Evolutionary conservation across 208 protist species (phyloP).

Genomic region (Wallacemonas sp.): DNA sequence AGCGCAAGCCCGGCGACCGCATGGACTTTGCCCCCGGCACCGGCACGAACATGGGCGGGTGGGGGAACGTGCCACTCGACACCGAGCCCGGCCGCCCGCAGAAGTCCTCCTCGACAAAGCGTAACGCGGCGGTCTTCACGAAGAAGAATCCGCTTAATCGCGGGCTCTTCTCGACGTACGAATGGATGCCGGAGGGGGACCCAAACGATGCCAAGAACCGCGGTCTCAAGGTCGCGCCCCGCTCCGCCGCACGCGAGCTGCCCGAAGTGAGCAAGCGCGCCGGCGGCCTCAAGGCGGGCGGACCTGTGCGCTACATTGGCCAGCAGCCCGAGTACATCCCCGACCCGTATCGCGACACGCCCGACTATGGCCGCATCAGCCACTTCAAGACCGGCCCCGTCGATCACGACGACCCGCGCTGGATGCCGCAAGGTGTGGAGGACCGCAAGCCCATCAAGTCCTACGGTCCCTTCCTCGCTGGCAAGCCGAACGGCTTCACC

Average conservation of each 20-base stretch:
- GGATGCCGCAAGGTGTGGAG: slow-evolving; percentile 83
- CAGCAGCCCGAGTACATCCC: slow-evolving; percentile 75
- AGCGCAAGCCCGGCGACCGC: slow-evolving; percentile 64
- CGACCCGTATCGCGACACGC: slow-evolving; percentile 78
- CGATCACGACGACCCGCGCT: slow-evolving; percentile 59
- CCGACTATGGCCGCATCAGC: slow-evolving; percentile 64
- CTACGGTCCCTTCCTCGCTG: slow-evolving; percentile 74
- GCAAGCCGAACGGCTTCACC: slow-evolving; percentile 58
- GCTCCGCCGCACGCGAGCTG: background rate
- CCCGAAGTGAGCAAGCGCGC: slow-evolving; percentile 23
- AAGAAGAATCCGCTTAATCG: slow-evolving; percentile 77
- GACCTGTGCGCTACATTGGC: slow-evolving; percentile 70
- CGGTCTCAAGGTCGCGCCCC: slow-evolving; percentile 1
- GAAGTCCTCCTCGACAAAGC: slow-evolving; percentile 36
- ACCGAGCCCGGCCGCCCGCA: slow-evolving; percentile 62
- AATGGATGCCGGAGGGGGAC: slow-evolving; percentile 79
- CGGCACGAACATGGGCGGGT: slow-evolving; percentile 61
- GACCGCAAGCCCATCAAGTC: slow-evolving; percentile 46
- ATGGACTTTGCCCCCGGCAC: slow-evolving; percentile 81
- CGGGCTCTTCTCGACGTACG: slow-evolving; percentile 76
- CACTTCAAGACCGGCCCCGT: slow-evolving; percentile 79
- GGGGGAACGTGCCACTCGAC: slow-evolving; percentile 65
- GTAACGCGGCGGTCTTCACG: slow-evolving; percentile 55
- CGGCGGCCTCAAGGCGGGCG: slow-evolving; percentile 71
- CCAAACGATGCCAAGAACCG: slow-evolving; percentile 10